A percentile compares a stretch with the other conserved stretches of the same genome.
Evolutionary conservation across 1,284 basidiomycete genomes (phyloP).

Genomic region (Trichosporon ovoides): DNA sequence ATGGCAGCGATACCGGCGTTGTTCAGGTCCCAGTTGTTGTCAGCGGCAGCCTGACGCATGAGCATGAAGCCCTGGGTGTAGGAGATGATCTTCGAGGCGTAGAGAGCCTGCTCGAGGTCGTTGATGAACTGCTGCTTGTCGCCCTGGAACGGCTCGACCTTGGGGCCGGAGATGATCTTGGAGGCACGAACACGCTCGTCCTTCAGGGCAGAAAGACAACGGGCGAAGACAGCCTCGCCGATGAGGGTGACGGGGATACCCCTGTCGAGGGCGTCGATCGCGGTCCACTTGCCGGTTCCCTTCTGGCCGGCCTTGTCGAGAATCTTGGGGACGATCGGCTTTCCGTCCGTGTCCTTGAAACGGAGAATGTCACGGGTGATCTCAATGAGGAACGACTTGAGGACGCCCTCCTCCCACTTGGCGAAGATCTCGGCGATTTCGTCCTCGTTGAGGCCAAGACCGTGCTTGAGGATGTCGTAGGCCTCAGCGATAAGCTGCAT

Average conservation of each 20-base stretch:
- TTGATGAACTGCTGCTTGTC: slow-evolving; percentile 98
- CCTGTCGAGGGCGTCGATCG: slow-evolving; percentile 93
- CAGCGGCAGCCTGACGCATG: slow-evolving; percentile 96
- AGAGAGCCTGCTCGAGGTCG: slow-evolving; percentile 95
- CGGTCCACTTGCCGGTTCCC: slow-evolving; percentile 99
- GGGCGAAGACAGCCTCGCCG: slow-evolving; percentile 98
- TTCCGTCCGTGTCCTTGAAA: slow-evolving; percentile 88
- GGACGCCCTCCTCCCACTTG: slow-evolving; percentile 97
- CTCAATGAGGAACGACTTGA: slow-evolving; percentile 98
- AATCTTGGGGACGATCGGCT: slow-evolving; percentile 86
- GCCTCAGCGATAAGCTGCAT: slow-evolving; percentile 99
- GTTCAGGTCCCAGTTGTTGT: slow-evolving; percentile 61
- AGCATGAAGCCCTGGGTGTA: slow-evolving; percentile 99
- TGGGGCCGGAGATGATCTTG: slow-evolving; percentile 82
- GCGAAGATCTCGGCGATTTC: slow-evolving; percentile 87
- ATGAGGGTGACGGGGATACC: slow-evolving; percentile 95
- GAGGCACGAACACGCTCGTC: slow-evolving; percentile 89
- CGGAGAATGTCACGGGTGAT: slow-evolving; percentile 93
- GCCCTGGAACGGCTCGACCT: slow-evolving; percentile 88
- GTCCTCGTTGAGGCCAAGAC: slow-evolving; percentile 73
- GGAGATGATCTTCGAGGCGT: slow-evolving; percentile 98
- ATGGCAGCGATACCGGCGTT: slow-evolving; percentile 96
- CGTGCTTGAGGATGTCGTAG: slow-evolving; percentile 96
- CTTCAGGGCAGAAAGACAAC: slow-evolving; percentile 96
- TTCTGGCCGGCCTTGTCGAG: slow-evolving; percentile 96